Evolutionary conservation across 495 filamentous ascomycete species (phyloP), one percentile per base, ranked within the genome.

Genomic region (Pseudoneurospora amorphoporcata): DNA sequence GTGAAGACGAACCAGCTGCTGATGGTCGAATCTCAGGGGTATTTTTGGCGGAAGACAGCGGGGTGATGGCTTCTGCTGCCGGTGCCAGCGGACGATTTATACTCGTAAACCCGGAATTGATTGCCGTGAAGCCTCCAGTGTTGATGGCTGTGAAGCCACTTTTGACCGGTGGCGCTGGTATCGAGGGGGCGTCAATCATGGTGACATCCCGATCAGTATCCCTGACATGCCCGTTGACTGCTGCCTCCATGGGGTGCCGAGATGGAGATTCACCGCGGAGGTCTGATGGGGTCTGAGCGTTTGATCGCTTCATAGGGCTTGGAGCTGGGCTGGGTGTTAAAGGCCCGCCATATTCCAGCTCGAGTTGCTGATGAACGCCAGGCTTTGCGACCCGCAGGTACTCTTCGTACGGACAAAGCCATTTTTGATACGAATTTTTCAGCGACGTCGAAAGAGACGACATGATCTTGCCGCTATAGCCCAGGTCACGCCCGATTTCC

Each of bases 391-490:
- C 85, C 61, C 91, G 88, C 38, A 99, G 86, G 79, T 97, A 99
- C 73, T 98, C 94, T 82, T 99, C 95, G 78, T 98, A 99, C 0
- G 95, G 95, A 77, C 93, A 91, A 12, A 99, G 89, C 90, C 95
- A 99, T 79, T 93, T 89, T 78, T 97, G 93, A 77, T 95, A 99
- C 7, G 96, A 98, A 77, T 98, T 99, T 81, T 98, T 99, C 69
- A 99, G 88, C 29, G 96, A 98, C 1, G 95, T 99, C 12, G 95
- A 99, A 53, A 99, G 82, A n/a, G 96, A 98, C 0, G 96, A 98
- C 95, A 99, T 99, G 75, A 99, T 99, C 83, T 99, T 99, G 78
- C 95, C 95, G 78, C 95, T 98, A 82, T 99, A 99, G 70, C 95
- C 95, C 23, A 99, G 83, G 80, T 98, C 95, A 78, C 95, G 91